Evolutionary conservation across 2,329 filamentous ascomycete genomes (phyloP), one percentile per base, ranked within the genome.

Genomic region (Geosmithia flava): DNA sequence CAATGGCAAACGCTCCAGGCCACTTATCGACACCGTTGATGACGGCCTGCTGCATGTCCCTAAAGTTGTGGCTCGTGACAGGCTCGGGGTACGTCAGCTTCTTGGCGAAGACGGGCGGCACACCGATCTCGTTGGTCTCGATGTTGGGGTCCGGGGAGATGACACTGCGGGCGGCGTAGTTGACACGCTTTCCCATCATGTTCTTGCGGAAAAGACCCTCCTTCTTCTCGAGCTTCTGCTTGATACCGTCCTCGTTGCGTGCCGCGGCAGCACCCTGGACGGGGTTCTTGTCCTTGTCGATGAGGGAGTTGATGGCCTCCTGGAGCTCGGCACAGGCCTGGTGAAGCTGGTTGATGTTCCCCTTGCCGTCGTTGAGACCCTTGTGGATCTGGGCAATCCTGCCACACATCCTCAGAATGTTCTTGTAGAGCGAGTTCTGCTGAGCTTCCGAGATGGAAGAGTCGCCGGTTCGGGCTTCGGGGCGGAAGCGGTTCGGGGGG

Each of bases 181-280:
- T 97, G 68, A 98, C 93, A 72, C 93, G 89, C 74, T 98, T 98
- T 52, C 93, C 93, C 93, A 98, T 98, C 93, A 98, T 97, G 67
- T 98, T 96, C 72, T 95, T 97, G 58, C 93, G 78, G 73, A 98
- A 98, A 29, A 98, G 75, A 54, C 93, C 93, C 61, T 98, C 94
- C 68, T 98, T 98, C 74, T 98, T 98, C 68, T 98, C 93, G 27
- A 98, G 75, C 61, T 90, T 85, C 62, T 98, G 93, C 68, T 98
- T 98, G 68, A 98, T 95, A 56, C 94, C 93, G 53, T 95, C 90
- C 52, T 94, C 87, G 47, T 87, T 85, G 49, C 82, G 76, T 58
- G 84, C 83, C 15, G 82, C 87, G 27, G 88, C 87, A 17, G 80
- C 74, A 47, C 88, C 88, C 53, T 85, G 82, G 3, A 88, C 74